Evolutionary conservation across 768 basidiomycete species (phyloP), one percentile per base, ranked within the genome.

Genomic region (Boletus huronensis): DNA sequence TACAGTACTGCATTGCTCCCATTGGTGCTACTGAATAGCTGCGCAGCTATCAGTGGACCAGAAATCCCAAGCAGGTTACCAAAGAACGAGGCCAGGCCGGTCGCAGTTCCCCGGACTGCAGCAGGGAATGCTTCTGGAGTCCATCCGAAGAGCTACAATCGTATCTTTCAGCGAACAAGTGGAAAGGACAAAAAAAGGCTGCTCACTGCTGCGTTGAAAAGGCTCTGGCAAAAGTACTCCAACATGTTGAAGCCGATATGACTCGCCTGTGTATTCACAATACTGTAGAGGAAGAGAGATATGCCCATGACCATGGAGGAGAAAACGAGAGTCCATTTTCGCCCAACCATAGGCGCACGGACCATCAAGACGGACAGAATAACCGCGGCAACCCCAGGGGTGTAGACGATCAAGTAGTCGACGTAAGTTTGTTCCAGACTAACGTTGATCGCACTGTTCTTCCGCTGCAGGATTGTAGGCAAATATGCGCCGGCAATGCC

Each of bases 311-410:
- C 6, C 35, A 61, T 34, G 2, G 60, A 61, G 21, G 59, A 61
- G 26, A 57, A 26, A 16, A 61, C 55, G 34, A 61, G 49, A 8
- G 59, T 61, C 59, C 52, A 61, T 43, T 61, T 61, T 26, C 55
- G 45, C 28, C 60, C 60, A 28, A 62, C 32, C 11, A 32, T n/a
- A 4, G 61, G 56, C 5, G 52, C 36, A 16, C 60, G 60, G 23
- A 62, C 49, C 52, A 62, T 41, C 6, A 62, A 25, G 13, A 58
- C 31, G 7, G 48, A 32, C 6, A 61, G 23, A 13, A 44, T 10
- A 16, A 38, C 41, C 0, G 48, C 60, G 7, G 5, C 42, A 16
- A 62, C 19, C 6, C 55, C 59, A 0, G 61, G 59, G 11, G 40
- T 26, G 16, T 48, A 53, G 16, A 51, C 11, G 40, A 51, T 53